A percentile compares a stretch with the other conserved stretches of the same genome.
Conservation (phyloP, 768 basidiomycete genomes). For the Pulveroboletus frians region DNA sequence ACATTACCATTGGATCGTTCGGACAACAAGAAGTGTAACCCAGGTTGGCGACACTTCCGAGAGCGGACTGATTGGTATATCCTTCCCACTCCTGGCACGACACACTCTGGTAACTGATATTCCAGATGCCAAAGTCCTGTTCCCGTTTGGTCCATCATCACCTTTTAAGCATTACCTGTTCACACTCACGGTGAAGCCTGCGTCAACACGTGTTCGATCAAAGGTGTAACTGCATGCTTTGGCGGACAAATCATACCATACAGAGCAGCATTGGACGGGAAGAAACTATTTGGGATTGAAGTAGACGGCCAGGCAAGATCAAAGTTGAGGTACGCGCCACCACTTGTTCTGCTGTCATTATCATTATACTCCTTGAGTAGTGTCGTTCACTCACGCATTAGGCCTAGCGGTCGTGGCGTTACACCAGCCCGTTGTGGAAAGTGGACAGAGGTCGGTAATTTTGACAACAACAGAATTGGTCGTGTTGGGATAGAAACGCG, state of each 20-base stretch:
- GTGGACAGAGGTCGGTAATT: conserved; percentile 75
- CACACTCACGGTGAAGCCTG: conserved; percentile 38
- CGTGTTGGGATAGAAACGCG: conserved; percentile 62
- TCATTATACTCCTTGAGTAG: not conserved
- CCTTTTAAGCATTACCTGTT: not conserved
- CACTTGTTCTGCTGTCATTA: conserved; percentile 38
- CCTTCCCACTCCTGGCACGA: conserved; percentile 68
- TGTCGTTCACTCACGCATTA: conserved; percentile 51
- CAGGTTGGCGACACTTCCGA: conserved; percentile 61
- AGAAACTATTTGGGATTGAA: conserved; percentile 67
- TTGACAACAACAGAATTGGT: conserved; percentile 67
- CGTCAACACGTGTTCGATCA: conserved; percentile 29
- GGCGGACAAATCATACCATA: conserved; percentile 46
- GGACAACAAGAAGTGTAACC: conserved; percentile 70
- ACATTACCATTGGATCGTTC: conserved; percentile 53
- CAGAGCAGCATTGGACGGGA: conserved; percentile 60
- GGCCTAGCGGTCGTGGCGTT: conserved; percentile 55
- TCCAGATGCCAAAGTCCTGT: conserved; percentile 87
- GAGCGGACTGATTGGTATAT: conserved; percentile 47
- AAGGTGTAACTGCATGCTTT: not conserved
- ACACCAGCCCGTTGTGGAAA: conserved; percentile 62
- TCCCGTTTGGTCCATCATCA: not conserved
- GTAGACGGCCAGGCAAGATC: conserved; percentile 75
- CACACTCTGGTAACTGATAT: conserved; percentile 64
- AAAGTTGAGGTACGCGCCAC: conserved; percentile 70